phyloP scores from a whole-genome alignment of 2,329 filamentous ascomycete genomes.

The Cladosporium austrohemisphaericum region DNA sequence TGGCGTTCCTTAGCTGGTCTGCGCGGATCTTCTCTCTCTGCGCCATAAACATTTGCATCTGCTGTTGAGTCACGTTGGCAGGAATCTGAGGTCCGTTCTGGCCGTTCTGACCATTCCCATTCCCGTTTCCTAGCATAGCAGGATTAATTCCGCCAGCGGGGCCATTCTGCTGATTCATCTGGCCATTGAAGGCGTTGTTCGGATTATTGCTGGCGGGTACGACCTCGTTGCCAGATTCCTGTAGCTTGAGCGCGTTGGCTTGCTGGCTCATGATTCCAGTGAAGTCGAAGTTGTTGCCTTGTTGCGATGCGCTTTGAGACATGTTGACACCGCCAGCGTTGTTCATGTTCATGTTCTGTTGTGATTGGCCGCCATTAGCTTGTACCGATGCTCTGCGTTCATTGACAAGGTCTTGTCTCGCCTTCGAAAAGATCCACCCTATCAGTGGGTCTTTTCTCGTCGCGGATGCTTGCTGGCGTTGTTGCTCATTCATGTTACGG shows the following conservation, averaged over 20 bases:
- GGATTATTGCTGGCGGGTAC: constrained; percentile 59
- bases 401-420: constrained; percentile 16
- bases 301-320: constrained; percentile 11
- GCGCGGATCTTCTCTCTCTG: constrained; percentile 32
- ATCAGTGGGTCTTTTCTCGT: constrained; percentile 25
- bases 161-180: constrained; percentile 24
- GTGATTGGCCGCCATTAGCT: constrained; percentile 10
- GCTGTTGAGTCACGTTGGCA: constrained; percentile 19
- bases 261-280: constrained; percentile 59
- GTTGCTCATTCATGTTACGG: constrained; percentile 20
- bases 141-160: constrained; percentile 26
- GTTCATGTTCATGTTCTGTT: constrained; percentile 28
- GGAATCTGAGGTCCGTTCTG: constrained; percentile 13
- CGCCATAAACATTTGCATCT: constrained; percentile 34
- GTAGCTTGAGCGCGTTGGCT: constrained; percentile 57
- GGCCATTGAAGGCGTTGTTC: constrained; percentile 34
- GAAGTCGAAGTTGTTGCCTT: constrained; percentile 42
- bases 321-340: constrained; percentile 27
- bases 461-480: constrained; percentile 22
- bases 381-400: constrained; percentile 8
- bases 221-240: constrained; percentile 60
- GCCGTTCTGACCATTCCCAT: constrained; percentile 16
- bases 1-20: constrained; percentile 39
- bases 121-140: constrained; percentile 35
- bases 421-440: constrained; percentile 20